Evolutionary conservation across 768 basidiomycete genomes (phyloP).

Genomic region (Lenzites betulinus): DNA sequence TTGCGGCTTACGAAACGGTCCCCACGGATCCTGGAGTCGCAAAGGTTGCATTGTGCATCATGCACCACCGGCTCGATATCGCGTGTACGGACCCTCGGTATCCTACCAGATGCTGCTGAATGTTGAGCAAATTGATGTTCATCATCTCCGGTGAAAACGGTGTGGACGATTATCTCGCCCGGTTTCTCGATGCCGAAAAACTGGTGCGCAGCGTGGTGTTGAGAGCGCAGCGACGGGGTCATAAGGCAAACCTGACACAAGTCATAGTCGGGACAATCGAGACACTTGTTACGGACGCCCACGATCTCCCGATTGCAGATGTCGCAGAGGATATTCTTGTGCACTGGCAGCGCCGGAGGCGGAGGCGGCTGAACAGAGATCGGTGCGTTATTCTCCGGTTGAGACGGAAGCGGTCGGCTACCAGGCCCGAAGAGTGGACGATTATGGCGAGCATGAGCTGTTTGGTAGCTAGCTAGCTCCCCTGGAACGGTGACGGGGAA

Average conservation of each 20-base stretch:
- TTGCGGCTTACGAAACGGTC: conserved; percentile 64
- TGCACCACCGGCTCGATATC: conserved; percentile 45
- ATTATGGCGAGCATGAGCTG: conserved; percentile 4
- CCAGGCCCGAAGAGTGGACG: conserved; percentile 5
- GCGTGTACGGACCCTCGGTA: neutral
- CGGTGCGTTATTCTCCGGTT: neutral
- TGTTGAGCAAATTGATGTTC: conserved; percentile 26
- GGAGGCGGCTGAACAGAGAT: neutral
- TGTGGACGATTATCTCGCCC: conserved; percentile 65
- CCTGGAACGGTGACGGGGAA: conserved; percentile 20
- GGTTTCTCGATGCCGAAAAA: conserved; percentile 72
- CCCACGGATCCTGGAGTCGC: conserved; percentile 70
- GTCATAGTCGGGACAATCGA: conserved; percentile 59
- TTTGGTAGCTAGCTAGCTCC: neutral
- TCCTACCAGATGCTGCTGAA: neutral
- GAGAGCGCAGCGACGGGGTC: conserved; percentile 13
- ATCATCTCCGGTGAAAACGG: conserved; percentile 48
- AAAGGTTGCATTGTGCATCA: conserved; percentile 73
- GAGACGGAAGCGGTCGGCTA: neutral
- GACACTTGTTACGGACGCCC: conserved; percentile 78
- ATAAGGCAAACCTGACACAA: conserved; percentile 25
- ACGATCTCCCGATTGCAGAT: conserved; percentile 55
- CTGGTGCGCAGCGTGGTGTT: conserved; percentile 56
- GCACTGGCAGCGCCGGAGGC: conserved; percentile 30
- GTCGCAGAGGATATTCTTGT: conserved; percentile 67